Evolutionary conservation across 495 filamentous ascomycete species (phyloP), one percentile per base, ranked within the genome.

Genomic region (Penicilliopsis zonata): DNA sequence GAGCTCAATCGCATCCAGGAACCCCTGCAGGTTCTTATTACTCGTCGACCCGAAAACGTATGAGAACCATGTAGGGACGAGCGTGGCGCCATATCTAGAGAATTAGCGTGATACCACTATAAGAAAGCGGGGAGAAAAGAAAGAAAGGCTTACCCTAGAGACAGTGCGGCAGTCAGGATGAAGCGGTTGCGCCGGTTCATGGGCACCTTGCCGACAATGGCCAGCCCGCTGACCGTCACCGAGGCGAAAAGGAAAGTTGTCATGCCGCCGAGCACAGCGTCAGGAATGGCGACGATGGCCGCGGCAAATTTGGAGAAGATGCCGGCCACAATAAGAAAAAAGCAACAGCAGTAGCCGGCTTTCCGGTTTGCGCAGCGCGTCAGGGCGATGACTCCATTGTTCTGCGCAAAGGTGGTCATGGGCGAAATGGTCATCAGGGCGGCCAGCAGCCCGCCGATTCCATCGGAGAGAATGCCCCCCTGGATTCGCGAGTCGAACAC

Each of bases 401-500:
- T 90, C 50, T 86, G 81, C 0, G 83, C 76, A 33, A 71, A 70
- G 48, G 70, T 79, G 7, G 67, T 71, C 74, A 86, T 80, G 19
- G 83, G 80, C 0, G 80, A 76, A 21, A 81, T 80, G 18, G 85
- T 88, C 45, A 69, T 72, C 16, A 87, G 65, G 2, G 74, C 80
- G 23, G 82, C 80, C 14, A 93, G 54, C 40, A 86, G 49, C 15
- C 84, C 81, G 44, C 81, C 86, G 23, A 86, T 37, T 12, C 84
- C 82, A 41, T 90, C 85, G 2, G 57, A 54, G 10, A 63, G 74
- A 16, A 94, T 73, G 36, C 87, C 87, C 12, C 87, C 87, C 50
- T 92, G 86, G 52, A 95, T 88, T 12, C 86, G 74, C 23, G 80
- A 86, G 55, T 94, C 86, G 57, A 90, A 94, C 19, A 76, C 59